Base-by-base conservation (phyloP, 768 basidiomycete species). In the Termitomyces sp. region DNA sequence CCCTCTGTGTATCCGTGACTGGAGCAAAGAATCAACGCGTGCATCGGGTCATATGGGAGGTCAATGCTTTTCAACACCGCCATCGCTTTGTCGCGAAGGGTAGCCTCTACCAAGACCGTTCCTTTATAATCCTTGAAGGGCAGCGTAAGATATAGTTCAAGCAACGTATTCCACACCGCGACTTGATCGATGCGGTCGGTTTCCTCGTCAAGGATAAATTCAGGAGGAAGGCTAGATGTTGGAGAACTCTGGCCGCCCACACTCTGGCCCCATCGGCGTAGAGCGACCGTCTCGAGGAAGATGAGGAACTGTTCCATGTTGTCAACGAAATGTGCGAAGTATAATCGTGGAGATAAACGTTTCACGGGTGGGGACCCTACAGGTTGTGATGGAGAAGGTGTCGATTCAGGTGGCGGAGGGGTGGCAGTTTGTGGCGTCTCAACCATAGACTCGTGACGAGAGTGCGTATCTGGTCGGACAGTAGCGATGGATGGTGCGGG, bases 11-110 rank as follows among this genome's bases (percentile, higher is more conserved):
- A 97, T 13, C 75, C 79, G 39, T 83, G 80, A 27, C 86, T 92
- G 6, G 94, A 93, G 72, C 96, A 98, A 1, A 99, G 79, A 39
- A 99, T 90, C n/a, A 98, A 76, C 3, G 95, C 97, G 67, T 98
- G 96, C 41, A 84, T 94, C 3, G 84, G 78, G 65, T 99, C 96
- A 66, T 92, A 94, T 0, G 92, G 92, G 7, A 87, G 71, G 22
- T 69, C 69, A 1, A 76, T 69, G 63, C 84, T 85, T 51, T 78
- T 72, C 13, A 98, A 77, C 1, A 98, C 71, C 5, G 79, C 79
- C 56, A 94, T 68, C 1, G 94, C 93, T 67, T 94, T 96, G 39
- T 80, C 74, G 39, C 76, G 74, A 58, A 82, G 68, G 24, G 64
- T 63, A 3, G 58, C 67, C 51, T 77, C 74, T 29, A 73, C 70